phyloP scores from a whole-genome alignment of 148 eudicot species.

The Fagopyrum tataricum region DNA sequence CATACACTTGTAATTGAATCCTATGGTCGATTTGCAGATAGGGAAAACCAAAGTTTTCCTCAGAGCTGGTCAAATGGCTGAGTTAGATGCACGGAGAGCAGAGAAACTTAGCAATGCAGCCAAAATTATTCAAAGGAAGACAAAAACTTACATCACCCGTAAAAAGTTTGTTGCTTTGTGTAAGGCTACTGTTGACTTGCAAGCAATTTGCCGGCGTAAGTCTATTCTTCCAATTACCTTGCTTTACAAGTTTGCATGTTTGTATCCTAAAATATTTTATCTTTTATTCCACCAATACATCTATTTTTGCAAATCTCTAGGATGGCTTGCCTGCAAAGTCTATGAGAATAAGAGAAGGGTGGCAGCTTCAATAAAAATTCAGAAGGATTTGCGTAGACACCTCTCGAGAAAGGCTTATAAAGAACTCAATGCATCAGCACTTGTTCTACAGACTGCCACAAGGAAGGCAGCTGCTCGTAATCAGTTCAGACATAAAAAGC shows the following conservation, averaged over 20 bases:
- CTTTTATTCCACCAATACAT: conserved; percentile 2
- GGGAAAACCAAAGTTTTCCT: conserved; percentile 86
- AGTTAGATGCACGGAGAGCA: conserved; percentile 71
- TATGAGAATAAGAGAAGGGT: conserved; percentile 53
- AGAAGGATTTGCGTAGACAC: conserved; percentile 66
- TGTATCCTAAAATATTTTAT: neutral
- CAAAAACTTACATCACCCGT: conserved; percentile 56
- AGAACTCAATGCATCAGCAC: conserved; percentile 38
- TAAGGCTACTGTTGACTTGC: conserved; percentile 49
- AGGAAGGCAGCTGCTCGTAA: conserved; percentile 63
- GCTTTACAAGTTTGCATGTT: neutral
- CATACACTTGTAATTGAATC: neutral
- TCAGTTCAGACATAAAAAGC: conserved; percentile 58
- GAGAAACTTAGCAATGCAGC: conserved; percentile 72
- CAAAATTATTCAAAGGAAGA: conserved; percentile 64
- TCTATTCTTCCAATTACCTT: neutral
- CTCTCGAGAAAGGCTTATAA: conserved; percentile 47
- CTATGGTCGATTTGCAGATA: conserved; percentile 44
- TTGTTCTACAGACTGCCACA: conserved; percentile 63
- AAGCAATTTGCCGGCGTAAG: conserved; percentile 67
- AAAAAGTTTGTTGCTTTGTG: conserved; percentile 50
- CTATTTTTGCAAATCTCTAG: conserved; percentile 28
- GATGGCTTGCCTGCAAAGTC: conserved; percentile 58
- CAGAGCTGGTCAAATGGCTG: conserved; percentile 98
- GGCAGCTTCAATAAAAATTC: conserved; percentile 72